Evolutionary conservation across 768 basidiomycete genomes (phyloP).

Genomic region (Lactifluus piperatus): DNA sequence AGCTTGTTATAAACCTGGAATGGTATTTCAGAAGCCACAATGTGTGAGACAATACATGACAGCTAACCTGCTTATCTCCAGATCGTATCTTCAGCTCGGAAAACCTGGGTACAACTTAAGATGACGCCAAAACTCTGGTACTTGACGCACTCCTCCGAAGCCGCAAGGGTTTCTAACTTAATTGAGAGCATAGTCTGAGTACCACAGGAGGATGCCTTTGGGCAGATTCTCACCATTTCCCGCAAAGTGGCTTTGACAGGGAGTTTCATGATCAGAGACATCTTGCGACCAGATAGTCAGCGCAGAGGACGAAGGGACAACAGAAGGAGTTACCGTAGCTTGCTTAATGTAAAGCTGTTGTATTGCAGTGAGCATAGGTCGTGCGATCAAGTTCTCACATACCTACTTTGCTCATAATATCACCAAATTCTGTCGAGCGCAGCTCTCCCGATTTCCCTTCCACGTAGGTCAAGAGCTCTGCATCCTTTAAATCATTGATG

Average conservation of each 20-base stretch:
- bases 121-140: neutral
- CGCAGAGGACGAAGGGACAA: neutral
- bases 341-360: slow-evolving; percentile 23
- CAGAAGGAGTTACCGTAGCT: slow-evolving; percentile 1
- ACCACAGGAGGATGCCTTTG: neutral
- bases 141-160: slow-evolving; percentile 24
- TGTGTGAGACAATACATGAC: neutral
- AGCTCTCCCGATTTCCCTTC: slow-evolving; percentile 34
- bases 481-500: slow-evolving; percentile 48
- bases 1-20: slow-evolving; percentile 55
- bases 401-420: slow-evolving; percentile 77
- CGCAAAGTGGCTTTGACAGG: slow-evolving; percentile 46
- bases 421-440: slow-evolving; percentile 64
- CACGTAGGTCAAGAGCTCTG: slow-evolving; percentile 47
- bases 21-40: neutral
- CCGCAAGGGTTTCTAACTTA: slow-evolving; percentile 19
- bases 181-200: neutral
- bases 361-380: slow-evolving; percentile 33
- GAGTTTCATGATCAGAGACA: slow-evolving; percentile 55
- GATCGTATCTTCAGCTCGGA: slow-evolving; percentile 57
- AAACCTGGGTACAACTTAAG: slow-evolving; percentile 37
- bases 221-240: slow-evolving; percentile 47
- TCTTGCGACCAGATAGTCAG: slow-evolving; percentile 33
- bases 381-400: neutral
- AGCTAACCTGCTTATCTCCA: slow-evolving; percentile 63